Percentiles rank a stretch among this genome's conserved stretches.
Evolutionary conservation across 2,329 filamentous ascomycete genomes (phyloP).

Genomic region (Penicillium sp.): DNA sequence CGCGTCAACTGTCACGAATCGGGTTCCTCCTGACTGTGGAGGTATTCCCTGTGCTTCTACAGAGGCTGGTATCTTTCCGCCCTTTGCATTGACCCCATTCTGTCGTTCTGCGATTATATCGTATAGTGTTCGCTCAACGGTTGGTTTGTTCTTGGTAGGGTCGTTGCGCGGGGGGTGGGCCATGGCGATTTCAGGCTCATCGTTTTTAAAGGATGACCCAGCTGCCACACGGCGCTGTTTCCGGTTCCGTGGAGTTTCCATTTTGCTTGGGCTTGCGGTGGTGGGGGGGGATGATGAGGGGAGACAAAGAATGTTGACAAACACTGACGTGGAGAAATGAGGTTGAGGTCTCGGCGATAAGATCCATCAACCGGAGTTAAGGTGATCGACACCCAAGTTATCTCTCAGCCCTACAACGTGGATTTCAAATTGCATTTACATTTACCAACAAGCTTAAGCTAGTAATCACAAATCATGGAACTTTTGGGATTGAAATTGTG

Average conservation of each 20-base stretch:
- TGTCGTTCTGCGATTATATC: slow-evolving; percentile 48
- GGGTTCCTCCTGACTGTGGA: slow-evolving; percentile 21
- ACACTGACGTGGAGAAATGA: slow-evolving; percentile 12
- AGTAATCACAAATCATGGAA: not conserved
- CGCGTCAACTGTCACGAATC: slow-evolving; percentile 38
- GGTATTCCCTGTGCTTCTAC: slow-evolving; percentile 8
- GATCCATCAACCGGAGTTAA: slow-evolving; percentile 1
- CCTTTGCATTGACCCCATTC: slow-evolving; percentile 27
- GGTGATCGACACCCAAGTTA: not conserved
- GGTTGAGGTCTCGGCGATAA: slow-evolving; percentile 13
- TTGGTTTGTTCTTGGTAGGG: slow-evolving; percentile 24
- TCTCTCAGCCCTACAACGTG: too few species aligned
- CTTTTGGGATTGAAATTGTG: not conserved
- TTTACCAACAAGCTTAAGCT: not conserved
- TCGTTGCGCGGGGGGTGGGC: slow-evolving; percentile 27
- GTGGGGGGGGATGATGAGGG: not conserved
- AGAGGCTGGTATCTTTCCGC: not conserved
- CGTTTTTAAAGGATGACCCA: slow-evolving; percentile 16
- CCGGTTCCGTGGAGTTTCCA: slow-evolving; percentile 38
- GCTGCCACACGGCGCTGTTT: slow-evolving; percentile 43
- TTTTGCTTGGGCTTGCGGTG: slow-evolving; percentile 4
- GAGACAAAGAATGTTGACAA: slow-evolving; percentile 1
- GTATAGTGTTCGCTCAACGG: slow-evolving; percentile 41
- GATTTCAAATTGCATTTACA: not conserved
- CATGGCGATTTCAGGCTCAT: slow-evolving; percentile 19